Evolutionary conservation across 768 basidiomycete species (phyloP).

Genomic region (Macrolepiota albuminosa): DNA sequence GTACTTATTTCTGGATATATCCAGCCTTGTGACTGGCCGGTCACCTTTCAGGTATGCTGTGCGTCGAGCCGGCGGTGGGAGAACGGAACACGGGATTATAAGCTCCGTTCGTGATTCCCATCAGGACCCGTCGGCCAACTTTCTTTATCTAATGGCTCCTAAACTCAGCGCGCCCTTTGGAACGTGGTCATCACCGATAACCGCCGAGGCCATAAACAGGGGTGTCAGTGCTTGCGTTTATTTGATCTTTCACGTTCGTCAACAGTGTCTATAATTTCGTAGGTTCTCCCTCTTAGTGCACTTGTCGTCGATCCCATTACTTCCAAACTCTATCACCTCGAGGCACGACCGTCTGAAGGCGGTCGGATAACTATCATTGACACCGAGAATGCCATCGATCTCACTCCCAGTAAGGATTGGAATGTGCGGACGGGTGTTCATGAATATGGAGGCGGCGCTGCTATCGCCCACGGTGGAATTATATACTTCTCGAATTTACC

Average conservation of each 20-base stretch:
- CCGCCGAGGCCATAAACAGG: constrained; percentile 45
- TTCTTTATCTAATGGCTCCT: constrained; percentile 6
- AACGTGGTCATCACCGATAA: constrained; percentile 57
- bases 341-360: constrained; percentile 49
- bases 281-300: constrained; percentile 37
- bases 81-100: no score
- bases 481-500: constrained; percentile 50
- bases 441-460: constrained; percentile 62
- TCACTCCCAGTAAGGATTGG: constrained; percentile 45
- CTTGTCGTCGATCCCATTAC: constrained; percentile 50
- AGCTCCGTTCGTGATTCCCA: not conserved
- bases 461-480: constrained; percentile 38
- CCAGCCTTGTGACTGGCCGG: no score
- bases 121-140: not conserved
- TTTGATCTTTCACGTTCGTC: not conserved
- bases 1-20: no score
- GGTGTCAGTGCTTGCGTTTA: constrained; percentile 20
- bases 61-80: no score
- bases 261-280: constrained; percentile 7
- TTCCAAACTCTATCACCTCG: constrained; percentile 47
- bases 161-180: constrained; percentile 46
- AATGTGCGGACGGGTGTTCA: constrained; percentile 59
- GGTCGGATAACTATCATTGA: constrained; percentile 55
- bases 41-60: no score
- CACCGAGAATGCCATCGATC: constrained; percentile 41